Conservation (phyloP, 2,329 filamentous ascomycete genomes). For the Cladosporium sp. region DNA sequence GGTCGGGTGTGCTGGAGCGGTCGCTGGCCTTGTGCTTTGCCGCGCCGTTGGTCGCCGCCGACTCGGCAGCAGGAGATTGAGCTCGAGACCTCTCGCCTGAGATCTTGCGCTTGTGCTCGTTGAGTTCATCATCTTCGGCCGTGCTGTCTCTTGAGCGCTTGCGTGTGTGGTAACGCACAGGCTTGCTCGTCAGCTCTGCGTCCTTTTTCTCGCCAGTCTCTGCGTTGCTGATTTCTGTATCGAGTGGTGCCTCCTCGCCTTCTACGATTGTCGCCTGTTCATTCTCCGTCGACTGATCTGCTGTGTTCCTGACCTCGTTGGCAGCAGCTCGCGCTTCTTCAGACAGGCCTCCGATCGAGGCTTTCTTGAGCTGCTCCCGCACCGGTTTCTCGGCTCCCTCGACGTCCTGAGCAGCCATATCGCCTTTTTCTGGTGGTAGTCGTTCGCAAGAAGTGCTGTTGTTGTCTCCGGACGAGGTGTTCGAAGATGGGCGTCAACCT, state of each 20-base stretch:
- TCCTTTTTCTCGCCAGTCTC: conserved; percentile 26
- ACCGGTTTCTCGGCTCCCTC: conserved; percentile 59
- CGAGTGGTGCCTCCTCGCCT: conserved; percentile 2
- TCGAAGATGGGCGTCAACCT: conserved; percentile 1
- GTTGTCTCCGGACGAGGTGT: neutral
- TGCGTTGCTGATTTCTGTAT: neutral
- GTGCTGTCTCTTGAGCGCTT: conserved; percentile 52
- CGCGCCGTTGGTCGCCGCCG: conserved; percentile 3
- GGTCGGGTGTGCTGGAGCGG: conserved; percentile 14
- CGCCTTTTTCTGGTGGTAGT: neutral
- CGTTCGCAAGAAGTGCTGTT: neutral
- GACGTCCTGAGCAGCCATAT: conserved; percentile 41
- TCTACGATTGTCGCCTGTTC: conserved; percentile 12
- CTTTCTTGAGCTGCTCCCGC: conserved; percentile 63
- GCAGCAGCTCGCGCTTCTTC: conserved; percentile 22
- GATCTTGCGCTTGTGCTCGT: conserved; percentile 38
- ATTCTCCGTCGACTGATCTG: conserved; percentile 14
- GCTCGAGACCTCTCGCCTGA: conserved; percentile 36
- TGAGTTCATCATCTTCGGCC: conserved; percentile 37
- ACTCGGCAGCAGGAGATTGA: conserved; percentile 24
- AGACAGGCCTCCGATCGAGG: conserved; percentile 52
- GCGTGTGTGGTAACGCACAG: conserved; percentile 39
- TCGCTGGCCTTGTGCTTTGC: conserved; percentile 9
- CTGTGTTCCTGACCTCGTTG: conserved; percentile 18
- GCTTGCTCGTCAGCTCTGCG: conserved; percentile 32